phyloP scores from a whole-genome alignment of 1,139 yeast genomes.

The Geotrichum australiense region DNA sequence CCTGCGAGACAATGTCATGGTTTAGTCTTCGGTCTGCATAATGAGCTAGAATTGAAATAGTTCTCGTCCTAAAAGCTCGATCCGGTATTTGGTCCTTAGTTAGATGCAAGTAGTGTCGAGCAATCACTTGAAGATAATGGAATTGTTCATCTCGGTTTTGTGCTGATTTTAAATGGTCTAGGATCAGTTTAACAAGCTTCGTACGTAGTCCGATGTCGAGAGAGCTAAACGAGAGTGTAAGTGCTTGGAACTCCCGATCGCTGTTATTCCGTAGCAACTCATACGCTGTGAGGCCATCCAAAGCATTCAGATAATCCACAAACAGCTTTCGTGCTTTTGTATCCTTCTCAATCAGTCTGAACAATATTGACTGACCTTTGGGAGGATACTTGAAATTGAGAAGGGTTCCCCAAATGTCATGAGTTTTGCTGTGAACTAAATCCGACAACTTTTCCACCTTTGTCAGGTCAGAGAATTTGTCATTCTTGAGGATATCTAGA shows the following conservation, averaged over 20 bases:
- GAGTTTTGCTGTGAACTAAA: too few relatives aligned
- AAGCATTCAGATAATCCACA: conserved; percentile 3
- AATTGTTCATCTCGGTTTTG: not conserved
- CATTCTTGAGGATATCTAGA: too few relatives aligned
- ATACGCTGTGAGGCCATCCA: conserved; percentile 4
- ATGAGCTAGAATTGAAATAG: conserved; percentile 13
- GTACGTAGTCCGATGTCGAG: conserved; percentile 1
- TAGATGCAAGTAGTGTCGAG: conserved; percentile 12
- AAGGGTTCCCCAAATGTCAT: conserved; percentile 7
- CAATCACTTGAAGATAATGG: conserved; percentile 12
- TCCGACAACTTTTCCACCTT: too few relatives aligned
- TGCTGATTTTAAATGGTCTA: conserved; percentile 7
- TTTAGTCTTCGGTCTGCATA: conserved; percentile 15
- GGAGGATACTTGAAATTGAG: not conserved
- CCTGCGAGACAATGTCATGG: conserved; percentile 18
- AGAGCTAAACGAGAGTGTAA: conserved; percentile 7
- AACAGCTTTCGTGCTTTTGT: conserved; percentile 2
- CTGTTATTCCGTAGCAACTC: conserved; percentile 4
- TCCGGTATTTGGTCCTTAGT: conserved; percentile 9
- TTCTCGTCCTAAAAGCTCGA: conserved; percentile 5
- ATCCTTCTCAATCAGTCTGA: conserved; percentile 6
- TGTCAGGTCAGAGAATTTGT: too few relatives aligned
- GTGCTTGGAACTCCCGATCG: conserved; percentile 5
- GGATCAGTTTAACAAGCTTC: conserved; percentile 8
- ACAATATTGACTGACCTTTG: conserved; percentile 1